These are phyloP conservation scores for Cynanchum wilfordii DNA, from an alignment of 257 asterid genomes.

Conservation along the genomic window DNA sequence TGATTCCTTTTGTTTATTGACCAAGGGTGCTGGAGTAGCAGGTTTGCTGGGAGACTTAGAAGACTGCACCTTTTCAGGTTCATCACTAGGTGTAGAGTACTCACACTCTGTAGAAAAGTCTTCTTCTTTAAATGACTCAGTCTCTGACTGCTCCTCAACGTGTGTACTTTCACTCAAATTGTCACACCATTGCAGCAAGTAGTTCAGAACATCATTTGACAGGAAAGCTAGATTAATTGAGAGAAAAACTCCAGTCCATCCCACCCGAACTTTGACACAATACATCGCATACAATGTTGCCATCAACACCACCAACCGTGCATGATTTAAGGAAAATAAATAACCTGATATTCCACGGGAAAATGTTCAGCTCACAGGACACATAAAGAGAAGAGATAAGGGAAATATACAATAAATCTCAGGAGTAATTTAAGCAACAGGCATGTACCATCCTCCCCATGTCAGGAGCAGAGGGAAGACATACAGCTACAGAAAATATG, in stretches of 20 bases:
- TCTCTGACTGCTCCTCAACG: constrained; percentile 57
- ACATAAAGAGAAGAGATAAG: constrained; percentile 17
- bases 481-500: not conserved
- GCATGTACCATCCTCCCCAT: not conserved
- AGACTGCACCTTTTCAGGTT: constrained; percentile 55
- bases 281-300: constrained; percentile 79
- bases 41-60: constrained; percentile 57
- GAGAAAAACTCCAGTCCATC: constrained; percentile 85
- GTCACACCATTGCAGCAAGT: constrained; percentile 84
- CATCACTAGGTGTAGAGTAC: constrained; percentile 53
- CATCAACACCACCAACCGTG: constrained; percentile 84
- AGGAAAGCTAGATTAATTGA: constrained; percentile 85
- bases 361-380: constrained; percentile 22
- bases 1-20: constrained; percentile 54
- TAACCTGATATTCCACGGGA: constrained; percentile 57
- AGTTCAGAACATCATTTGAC: constrained; percentile 69
- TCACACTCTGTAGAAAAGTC: constrained; percentile 57
- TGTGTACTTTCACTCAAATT: constrained; percentile 67
- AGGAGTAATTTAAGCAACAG: not conserved
- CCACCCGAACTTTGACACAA: constrained; percentile 73
- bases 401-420: not conserved
- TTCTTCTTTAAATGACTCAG: constrained; percentile 59
- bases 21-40: constrained; percentile 44
- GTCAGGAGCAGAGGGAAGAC: not conserved
- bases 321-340: constrained; percentile 88